Evolutionary conservation across 2,329 filamentous ascomycete genomes (phyloP).

Genomic region (Trichoderma simmonsii): DNA sequence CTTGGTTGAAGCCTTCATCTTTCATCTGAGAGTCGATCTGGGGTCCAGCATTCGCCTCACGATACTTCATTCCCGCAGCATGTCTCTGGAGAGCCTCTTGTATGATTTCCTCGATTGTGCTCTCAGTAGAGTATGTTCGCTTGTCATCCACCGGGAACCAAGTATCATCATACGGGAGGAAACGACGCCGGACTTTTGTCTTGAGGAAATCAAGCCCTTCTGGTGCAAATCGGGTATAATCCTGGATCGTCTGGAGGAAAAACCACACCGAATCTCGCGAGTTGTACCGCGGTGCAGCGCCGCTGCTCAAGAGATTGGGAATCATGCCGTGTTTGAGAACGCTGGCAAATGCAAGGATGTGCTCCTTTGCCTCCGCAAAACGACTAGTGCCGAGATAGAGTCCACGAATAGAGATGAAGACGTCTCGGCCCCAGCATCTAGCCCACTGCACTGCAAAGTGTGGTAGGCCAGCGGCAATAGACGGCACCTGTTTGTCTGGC

Average conservation of each 20-base stretch:
- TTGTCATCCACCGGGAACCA: slow-evolving; percentile 83
- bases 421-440: slow-evolving; percentile 93
- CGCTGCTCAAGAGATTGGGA: slow-evolving; percentile 85
- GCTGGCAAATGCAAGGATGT: slow-evolving; percentile 91
- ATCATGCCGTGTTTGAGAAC: slow-evolving; percentile 99
- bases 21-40: slow-evolving; percentile 91
- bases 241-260: slow-evolving; percentile 92
- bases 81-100: slow-evolving; percentile 93
- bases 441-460: slow-evolving; percentile 95
- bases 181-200: slow-evolving; percentile 75
- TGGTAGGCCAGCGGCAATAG: slow-evolving; percentile 85
- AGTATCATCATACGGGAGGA: slow-evolving; percentile 91
- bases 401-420: slow-evolving; percentile 92
- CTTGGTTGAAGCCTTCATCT: slow-evolving; percentile 85
- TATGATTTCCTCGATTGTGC: slow-evolving; percentile 82
- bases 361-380: slow-evolving; percentile 84
- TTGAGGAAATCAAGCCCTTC: slow-evolving; percentile 71
- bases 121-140: slow-evolving; percentile 80
- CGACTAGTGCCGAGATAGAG: slow-evolving; percentile 88
- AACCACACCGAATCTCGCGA: slow-evolving; percentile 97
- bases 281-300: slow-evolving; percentile 86
- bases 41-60: slow-evolving; percentile 90
- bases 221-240: slow-evolving; percentile 80
- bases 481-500: slow-evolving; percentile 79
- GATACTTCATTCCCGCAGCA: slow-evolving; percentile 84